These are phyloP conservation scores for Lolium multiflorum DNA, from an alignment of 176 grass and related monocot genomes.

Conservation along the genomic window DNA sequence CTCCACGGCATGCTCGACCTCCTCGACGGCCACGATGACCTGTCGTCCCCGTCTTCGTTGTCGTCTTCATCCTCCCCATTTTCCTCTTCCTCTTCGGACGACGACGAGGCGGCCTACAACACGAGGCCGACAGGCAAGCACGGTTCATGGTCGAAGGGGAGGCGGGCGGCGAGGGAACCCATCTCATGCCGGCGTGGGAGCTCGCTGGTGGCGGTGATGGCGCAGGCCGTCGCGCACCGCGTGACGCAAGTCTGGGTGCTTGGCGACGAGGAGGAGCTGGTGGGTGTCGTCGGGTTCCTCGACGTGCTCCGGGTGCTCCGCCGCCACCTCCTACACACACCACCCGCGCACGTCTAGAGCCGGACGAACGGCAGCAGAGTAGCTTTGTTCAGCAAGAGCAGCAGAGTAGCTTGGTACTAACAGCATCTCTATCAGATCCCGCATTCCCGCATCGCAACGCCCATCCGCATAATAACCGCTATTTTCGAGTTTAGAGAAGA, in stretches of 20 bases:
- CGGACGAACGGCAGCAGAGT: background rate
- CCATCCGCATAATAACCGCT: no score
- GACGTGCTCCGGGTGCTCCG: conserved; percentile 70
- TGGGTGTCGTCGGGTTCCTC: conserved; percentile 59
- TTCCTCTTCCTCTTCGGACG: conserved; percentile 32
- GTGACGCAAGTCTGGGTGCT: no score
- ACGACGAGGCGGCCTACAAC: background rate
- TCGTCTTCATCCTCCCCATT: conserved; percentile 49
- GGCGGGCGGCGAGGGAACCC: no score
- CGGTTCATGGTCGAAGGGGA: conserved; percentile 7
- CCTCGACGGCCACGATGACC: conserved; percentile 35
- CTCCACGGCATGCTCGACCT: conserved; percentile 61
- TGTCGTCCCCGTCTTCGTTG: background rate
- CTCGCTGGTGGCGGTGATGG: no score
- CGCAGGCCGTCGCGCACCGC: no score
- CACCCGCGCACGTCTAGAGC: background rate
- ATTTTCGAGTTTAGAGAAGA: no score
- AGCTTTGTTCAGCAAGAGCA: no score
- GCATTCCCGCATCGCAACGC: no score
- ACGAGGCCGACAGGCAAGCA: background rate
- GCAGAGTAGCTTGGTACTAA: no score
- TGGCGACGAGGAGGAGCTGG: conserved; percentile 38
- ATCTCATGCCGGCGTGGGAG: no score
- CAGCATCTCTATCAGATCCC: no score
- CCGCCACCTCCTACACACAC: background rate